Base-by-base conservation (phyloP, 768 basidiomycete genomes). In the Rhodotorula kratochvilovae region DNA sequence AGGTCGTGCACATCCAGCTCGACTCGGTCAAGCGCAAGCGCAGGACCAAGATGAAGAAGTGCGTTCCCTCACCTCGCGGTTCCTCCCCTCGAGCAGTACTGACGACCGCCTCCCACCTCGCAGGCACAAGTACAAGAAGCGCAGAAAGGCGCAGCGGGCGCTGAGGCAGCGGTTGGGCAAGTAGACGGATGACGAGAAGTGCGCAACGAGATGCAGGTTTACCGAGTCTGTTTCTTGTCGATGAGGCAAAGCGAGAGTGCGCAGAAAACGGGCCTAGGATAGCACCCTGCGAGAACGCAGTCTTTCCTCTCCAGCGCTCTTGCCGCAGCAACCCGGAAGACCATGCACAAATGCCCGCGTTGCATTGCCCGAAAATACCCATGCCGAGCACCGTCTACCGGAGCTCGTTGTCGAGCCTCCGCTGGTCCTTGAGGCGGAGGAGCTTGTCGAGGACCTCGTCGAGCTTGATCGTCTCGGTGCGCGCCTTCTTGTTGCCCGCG, bases 401-500 rank as follows among this genome's bases (percentile, higher is more conserved):
- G 46, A 61, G 45, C 60, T 61, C 45, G 60, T 61, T 61, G 45
- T 46, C 45, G 39, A 86, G 76, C 58, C 84, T 83, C 68, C 83
- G 81, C 62, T 81, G 82, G 69, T 82, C 82, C 83, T 92, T 96
- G 76, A 99, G 83, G 50, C 82, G 82, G 25, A 89, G 81, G 60
- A 97, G 81, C 81, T 91, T 89, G 77, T 85, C 79, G 16, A 88
- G 81, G 25, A 93, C 83, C 36, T 85, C 87, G 54, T 89, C 89
- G 39, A 97, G 81, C 57, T 88, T 82, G 68, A 83, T 79, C 80
- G 88, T 89, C 81, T 90, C 87, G 58, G 79, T 76, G 66, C 82
- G 74, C 6, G 88, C 84, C 81, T 97, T 95, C 81, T 97, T 95
- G 65, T 85, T 89, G 31, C 90, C 92, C 45, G 89, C 86, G 76